Percentiles rank a stretch among this genome's conserved stretches.
These are phyloP conservation scores for Penicillium longicatenatum DNA, from an alignment of 495 filamentous ascomycete species.

Conservation along the genomic window DNA sequence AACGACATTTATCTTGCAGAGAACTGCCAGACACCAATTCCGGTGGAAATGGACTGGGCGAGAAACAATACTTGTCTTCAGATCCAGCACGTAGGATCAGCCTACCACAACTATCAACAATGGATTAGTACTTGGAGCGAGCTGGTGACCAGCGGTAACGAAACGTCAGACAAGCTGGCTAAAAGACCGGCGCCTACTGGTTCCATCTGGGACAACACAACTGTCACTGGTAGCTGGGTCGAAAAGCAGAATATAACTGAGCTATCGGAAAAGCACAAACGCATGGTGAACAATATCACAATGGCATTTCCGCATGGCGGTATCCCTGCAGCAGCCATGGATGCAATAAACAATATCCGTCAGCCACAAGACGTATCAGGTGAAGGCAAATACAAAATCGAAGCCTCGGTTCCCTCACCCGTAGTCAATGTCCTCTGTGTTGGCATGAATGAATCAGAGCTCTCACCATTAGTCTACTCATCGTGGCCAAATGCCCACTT, in stretches of 20 bases:
- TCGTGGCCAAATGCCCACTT: slow-evolving; percentile 53
- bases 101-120: slow-evolving; percentile 55
- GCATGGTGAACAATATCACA: slow-evolving; percentile 71
- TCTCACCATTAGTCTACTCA: slow-evolving; percentile 62
- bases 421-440: slow-evolving; percentile 70
- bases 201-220: slow-evolving; percentile 66
- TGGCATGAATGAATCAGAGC: slow-evolving; percentile 57
- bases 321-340: slow-evolving; percentile 59
- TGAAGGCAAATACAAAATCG: slow-evolving; percentile 63
- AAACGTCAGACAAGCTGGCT: slow-evolving; percentile 35
- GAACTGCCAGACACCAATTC: slow-evolving; percentile 62
- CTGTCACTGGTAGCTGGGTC: slow-evolving; percentile 63
- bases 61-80: slow-evolving; percentile 58
- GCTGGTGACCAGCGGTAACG: slow-evolving; percentile 36
- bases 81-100: slow-evolving; percentile 64
- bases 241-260: slow-evolving; percentile 47
- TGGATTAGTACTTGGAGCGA: slow-evolving; percentile 52
- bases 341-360: slow-evolving; percentile 61
- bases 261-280: slow-evolving; percentile 42
- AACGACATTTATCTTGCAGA: slow-evolving; percentile 54
- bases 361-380: slow-evolving; percentile 66
- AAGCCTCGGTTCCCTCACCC: slow-evolving; percentile 66
- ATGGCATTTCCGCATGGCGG: slow-evolving; percentile 73
- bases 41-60: slow-evolving; percentile 31
- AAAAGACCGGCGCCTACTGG: slow-evolving; percentile 54